A percentile compares a stretch with the other conserved stretches of the same genome.
phyloP scores from a whole-genome alignment of 495 filamentous ascomycete species.

The Choiromyces venosus region DNA sequence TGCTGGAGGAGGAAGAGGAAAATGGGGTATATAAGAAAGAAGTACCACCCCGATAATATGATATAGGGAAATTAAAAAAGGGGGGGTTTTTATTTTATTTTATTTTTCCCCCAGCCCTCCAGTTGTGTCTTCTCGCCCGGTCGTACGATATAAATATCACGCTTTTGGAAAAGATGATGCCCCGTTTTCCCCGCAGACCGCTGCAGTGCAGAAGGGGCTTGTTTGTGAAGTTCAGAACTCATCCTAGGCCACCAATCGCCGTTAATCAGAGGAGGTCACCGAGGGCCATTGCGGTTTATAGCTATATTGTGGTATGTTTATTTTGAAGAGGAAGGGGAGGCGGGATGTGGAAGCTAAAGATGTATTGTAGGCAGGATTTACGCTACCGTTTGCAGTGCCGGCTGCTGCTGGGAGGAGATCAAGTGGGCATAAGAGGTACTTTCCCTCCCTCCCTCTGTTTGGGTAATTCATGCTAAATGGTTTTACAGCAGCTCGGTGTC shows the following conservation, averaged over 20 bases:
- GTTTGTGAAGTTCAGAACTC: neutral
- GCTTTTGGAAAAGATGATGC: neutral
- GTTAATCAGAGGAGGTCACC: slow-evolving; percentile 6
- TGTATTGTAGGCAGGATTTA: slow-evolving; percentile 19
- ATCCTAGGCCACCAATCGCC: neutral
- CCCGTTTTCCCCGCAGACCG: neutral
- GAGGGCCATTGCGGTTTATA: slow-evolving; percentile 20
- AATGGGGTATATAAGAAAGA: neutral
- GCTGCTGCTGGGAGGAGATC: slow-evolving; percentile 18
- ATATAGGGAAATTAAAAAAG: neutral
- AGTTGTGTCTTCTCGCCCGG: too few species aligned
- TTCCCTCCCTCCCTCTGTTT: neutral
- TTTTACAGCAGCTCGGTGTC: slow-evolving; percentile 1
- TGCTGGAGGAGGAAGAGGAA: too few species aligned
- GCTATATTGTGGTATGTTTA: slow-evolving; percentile 26
- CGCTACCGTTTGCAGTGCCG: slow-evolving; percentile 33
- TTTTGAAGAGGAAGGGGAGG: neutral
- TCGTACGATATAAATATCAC: neutral
- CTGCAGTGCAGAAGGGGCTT: neutral
- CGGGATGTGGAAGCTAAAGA: neutral
- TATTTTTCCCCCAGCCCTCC: too few species aligned
- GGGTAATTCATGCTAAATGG: neutral
- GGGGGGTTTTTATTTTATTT: too few species aligned
- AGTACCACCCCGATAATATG: neutral
- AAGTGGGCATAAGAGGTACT: slow-evolving; percentile 12